Evolutionary conservation across 257 asterid species (phyloP).

Genomic region (Solanum arcanum): DNA sequence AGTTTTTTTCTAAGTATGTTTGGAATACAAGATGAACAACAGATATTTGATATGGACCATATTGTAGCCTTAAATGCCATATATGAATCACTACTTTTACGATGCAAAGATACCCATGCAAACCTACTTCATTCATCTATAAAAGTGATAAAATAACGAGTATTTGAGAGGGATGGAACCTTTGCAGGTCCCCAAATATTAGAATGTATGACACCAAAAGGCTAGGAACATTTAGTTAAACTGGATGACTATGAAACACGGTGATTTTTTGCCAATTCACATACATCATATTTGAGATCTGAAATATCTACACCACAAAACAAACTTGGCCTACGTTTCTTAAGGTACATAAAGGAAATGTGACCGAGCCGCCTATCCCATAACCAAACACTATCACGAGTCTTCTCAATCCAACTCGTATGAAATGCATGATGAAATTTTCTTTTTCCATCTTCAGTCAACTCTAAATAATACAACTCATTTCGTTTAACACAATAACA

Average conservation of each 20-base stretch:
- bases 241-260: background rate
- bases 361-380: background rate
- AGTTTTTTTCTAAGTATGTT: no score
- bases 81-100: no score
- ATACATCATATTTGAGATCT: background rate
- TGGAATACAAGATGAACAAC: no score
- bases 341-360: background rate
- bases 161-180: no score
- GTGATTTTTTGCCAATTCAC: background rate
- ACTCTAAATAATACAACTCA: background rate
- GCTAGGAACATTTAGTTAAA: background rate
- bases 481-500: slow-evolving; percentile 5
- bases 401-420: background rate
- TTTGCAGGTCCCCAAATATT: no score
- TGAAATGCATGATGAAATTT: background rate
- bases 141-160: no score
- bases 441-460: background rate
- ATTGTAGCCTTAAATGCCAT: no score
- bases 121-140: no score
- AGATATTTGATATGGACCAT: background rate
- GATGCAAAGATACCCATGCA: no score
- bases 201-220: background rate
- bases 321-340: background rate
- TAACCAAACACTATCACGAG: background rate
- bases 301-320: background rate